Base-by-base conservation (phyloP, 345 rosid genomes). In the Trapa incisa region DNA sequence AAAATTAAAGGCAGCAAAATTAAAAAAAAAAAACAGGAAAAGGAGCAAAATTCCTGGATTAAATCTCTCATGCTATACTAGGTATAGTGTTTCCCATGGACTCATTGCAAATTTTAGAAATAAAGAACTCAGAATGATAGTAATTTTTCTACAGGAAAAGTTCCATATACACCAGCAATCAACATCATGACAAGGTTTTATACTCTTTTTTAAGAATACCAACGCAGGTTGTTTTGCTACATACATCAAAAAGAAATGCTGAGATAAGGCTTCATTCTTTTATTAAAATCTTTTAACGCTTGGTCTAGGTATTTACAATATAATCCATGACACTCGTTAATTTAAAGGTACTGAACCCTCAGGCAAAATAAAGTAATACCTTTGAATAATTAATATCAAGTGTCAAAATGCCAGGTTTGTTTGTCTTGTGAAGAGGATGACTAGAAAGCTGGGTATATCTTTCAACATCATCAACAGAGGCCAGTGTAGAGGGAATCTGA, bases 361-460 rank as follows among this genome's bases (percentile, higher is more conserved):
- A 32, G 52, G 10, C 9, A 7, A 38, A 13, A 38, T 1, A 16
- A 35, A 71, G 32, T 62, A 47, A 47, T 69, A 91, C 99, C 97
- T 91, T 89, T 41, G 90, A 76, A 77, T 76, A 71, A 39, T 80
- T 74, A 70, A 94, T 85, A 75, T 94, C 93, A 70, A 91, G 76
- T 1, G 96, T 87, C 56, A 79, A 56, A 70, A 94, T 83, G 74
- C 97, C 96, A 0, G 96, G 96, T 73, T 83, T 94, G 83, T 69
- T 89, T 52, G 96, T 84, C 77, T 89, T 86, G 77, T 89, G 97
- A 75, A 94, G 93, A 6, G 97, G 99, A 76, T 91, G 95, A 82
- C 97, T 91, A 39, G 95, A 85, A 67, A 94, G 87, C 79, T 91
- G 97, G 52, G 96, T 94, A 75, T 83, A 91, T 73, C 81, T 85